Base-by-base conservation (phyloP, 495 filamentous ascomycete species). In the Hamigera avellanea region DNA sequence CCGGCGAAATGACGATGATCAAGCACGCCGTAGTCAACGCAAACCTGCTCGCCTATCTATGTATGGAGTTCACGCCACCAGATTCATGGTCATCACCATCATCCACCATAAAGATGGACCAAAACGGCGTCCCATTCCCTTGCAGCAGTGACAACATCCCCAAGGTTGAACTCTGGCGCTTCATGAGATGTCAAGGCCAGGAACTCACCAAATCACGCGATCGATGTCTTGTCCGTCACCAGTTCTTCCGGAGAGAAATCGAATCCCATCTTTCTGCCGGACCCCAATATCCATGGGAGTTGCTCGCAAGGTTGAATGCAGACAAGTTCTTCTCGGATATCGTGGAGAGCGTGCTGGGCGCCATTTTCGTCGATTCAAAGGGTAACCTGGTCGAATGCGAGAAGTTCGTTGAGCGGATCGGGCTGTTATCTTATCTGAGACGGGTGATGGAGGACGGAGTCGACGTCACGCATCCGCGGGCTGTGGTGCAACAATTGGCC, bases 301-400 rank as follows among this genome's bases (percentile, higher is more conserved):
- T 68, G 0, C 75, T 98, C 14, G 57, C 73, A 0, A 60, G 68
- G 0, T 66, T 94, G 1, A 63, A 73, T 19, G 66, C 80, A 1
- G 76, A 75, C 16, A 96, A 95, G 44, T 83, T 84, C 66, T 78
- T 83, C 58, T 91, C 82, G 0, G 89, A 98, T 49, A 62, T 95
- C 8, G 62, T 95, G 26, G 91, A 98, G 66, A 73, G 69, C 33
- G 42, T 89, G 1, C 54, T 95, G 1, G 91, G 86, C 0, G 91
- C 89, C 0, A 73, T 95, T 0, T 98, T 81, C 62, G 64, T 93
- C 34, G 91, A 95, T 51, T 83, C 77, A 0, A 42, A 49, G 3
- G 82, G 83, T 2, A 58, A 72, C 3, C 46, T 88, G 16, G 58
- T 53, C 0, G 54, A 40, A 0, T 86, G 81, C 41, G 55, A 61